Conservation (phyloP, 352 stramenopile genomes). For the Globisporangium radiosum region DNA sequence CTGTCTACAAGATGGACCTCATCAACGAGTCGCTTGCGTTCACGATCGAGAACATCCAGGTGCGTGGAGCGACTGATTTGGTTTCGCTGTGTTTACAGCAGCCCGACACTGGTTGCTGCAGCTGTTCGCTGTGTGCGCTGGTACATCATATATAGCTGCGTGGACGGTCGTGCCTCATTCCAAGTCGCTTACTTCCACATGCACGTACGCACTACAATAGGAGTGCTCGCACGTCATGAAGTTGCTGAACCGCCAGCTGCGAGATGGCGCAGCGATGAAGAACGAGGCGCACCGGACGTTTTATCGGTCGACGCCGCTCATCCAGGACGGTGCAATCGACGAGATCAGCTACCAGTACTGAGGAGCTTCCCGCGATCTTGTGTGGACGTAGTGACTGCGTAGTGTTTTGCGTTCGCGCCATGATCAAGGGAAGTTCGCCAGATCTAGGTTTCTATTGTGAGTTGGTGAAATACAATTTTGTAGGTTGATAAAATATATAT, state of each 20-base stretch:
- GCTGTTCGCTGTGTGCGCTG: not conserved
- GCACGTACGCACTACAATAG: constrained; percentile 8
- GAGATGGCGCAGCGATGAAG: constrained; percentile 41
- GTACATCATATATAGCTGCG: not conserved
- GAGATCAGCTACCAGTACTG: constrained; percentile 9
- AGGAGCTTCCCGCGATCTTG: not conserved
- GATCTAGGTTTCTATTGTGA: too few relatives aligned
- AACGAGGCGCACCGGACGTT: constrained; percentile 22
- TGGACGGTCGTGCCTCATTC: not conserved
- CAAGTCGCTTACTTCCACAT: too few relatives aligned
- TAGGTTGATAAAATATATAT: too few relatives aligned
- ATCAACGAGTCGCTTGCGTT: constrained; percentile 79
- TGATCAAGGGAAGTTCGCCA: too few relatives aligned
- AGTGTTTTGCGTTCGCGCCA: not conserved
- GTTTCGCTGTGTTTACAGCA: not conserved
- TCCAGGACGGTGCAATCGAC: constrained; percentile 9
- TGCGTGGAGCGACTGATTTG: not conserved
- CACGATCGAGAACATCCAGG: constrained; percentile 75
- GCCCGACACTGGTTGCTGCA: not conserved
- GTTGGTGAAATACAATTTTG: too few relatives aligned
- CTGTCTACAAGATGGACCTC: constrained; percentile 66
- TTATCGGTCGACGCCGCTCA: constrained; percentile 18
- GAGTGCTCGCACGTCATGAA: constrained; percentile 67
- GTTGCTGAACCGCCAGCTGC: constrained; percentile 61
- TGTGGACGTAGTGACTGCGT: not conserved